These are phyloP conservation scores for Solanum commersonii DNA, from an alignment of 257 asterid genomes.

Conservation along the genomic window DNA sequence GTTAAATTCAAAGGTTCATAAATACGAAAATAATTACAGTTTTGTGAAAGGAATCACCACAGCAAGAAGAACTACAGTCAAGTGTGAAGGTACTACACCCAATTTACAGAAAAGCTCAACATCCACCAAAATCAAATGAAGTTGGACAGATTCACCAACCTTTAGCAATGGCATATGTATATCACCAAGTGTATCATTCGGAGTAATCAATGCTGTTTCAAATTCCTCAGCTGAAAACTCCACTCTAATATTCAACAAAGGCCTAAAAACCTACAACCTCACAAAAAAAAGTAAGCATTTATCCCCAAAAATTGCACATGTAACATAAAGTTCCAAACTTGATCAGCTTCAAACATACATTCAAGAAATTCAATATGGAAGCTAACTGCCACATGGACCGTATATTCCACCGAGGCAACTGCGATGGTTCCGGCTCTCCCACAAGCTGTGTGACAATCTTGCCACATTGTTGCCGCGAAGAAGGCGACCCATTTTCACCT, in stretches of 20 bases:
- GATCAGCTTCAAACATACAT: constrained; percentile 41
- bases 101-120: background rate
- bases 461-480: constrained; percentile 37
- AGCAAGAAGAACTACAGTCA: background rate
- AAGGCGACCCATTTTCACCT: constrained; percentile 32
- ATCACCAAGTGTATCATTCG: constrained; percentile 74
- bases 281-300: constrained; percentile 2
- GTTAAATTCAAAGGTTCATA: background rate
- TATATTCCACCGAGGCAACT: constrained; percentile 74
- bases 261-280: constrained; percentile 76
- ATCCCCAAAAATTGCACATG: constrained; percentile 7
- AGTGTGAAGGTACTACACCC: background rate
- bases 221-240: constrained; percentile 93
- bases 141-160: constrained; percentile 25
- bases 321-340: constrained; percentile 9
- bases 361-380: constrained; percentile 81
- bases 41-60: background rate
- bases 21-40: background rate
- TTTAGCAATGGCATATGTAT: constrained; percentile 91
- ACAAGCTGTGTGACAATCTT: constrained; percentile 56
- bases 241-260: constrained; percentile 69
- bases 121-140: background rate
- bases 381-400: constrained; percentile 99
- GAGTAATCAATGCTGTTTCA: constrained; percentile 84
- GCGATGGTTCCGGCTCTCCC: constrained; percentile 81